These are phyloP conservation scores for Rhexocercosporidium sp. DNA, from an alignment of 2,329 filamentous ascomycete species.

Conservation along the genomic window DNA sequence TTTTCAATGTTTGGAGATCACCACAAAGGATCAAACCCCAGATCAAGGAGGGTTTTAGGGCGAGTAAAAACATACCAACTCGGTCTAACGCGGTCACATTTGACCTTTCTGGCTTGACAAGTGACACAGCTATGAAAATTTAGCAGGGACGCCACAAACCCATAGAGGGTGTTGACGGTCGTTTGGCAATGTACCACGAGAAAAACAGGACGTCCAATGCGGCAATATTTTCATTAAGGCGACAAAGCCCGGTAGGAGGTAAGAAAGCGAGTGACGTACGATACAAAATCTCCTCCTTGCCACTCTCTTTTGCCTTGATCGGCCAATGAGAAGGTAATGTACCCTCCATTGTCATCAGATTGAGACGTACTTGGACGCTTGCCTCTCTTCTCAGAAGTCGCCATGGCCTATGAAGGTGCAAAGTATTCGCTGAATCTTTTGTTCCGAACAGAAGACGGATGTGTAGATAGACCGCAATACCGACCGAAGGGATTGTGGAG, in stretches of 20 bases:
- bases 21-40: too few relatives aligned
- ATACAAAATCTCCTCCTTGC: conserved; percentile 6
- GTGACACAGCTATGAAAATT: conserved; percentile 1
- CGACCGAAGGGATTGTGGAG: background rate
- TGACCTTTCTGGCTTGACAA: conserved; percentile 15
- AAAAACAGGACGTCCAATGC: background rate
- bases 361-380: background rate
- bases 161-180: background rate
- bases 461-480: conserved; percentile 1
- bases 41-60: too few relatives aligned
- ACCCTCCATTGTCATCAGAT: conserved; percentile 7
- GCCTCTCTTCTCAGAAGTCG: background rate
- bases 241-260: background rate
- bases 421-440: background rate
- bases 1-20: too few relatives aligned
- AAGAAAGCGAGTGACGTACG: background rate
- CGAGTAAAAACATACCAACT: too few relatives aligned
- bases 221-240: background rate
- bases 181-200: background rate
- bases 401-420: background rate
- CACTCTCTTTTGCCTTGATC: conserved; percentile 8
- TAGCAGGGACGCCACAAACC: background rate
- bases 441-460: background rate
- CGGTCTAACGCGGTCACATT: conserved; percentile 7
- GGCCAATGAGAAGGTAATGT: conserved; percentile 10